Base-by-base conservation (phyloP, 306 rosid genomes). In the Albizia julibrissin region DNA sequence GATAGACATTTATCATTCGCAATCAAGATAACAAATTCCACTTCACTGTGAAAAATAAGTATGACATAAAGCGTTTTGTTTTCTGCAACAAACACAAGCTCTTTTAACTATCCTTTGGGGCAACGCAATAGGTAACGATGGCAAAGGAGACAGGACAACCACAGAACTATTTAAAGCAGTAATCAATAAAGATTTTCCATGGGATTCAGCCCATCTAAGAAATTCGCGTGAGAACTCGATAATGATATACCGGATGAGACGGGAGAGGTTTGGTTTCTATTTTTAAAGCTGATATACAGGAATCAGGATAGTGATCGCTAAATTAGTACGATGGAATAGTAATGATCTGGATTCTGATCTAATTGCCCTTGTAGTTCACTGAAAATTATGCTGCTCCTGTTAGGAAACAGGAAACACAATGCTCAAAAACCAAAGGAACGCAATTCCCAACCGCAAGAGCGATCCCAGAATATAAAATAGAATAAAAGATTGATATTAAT, bases 21-120 rank as follows among this genome's bases (percentile, higher is more conserved):
- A 46, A 46, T 26, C 76, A 72, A 54, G 44, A 22, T 9, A 24
- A 68, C 78, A 75, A 80, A 75, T 58, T 69, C 18, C 40, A 59
- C 8, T 43, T 14, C 62, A 80, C 15, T 26, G 64, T 1, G 59
- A 52, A 22, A 64, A 77, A 44, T 44, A 44, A 71, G 22, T 6
- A 71, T 26, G 75, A 71, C 39, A 31, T 29, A 18, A 73, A 31
- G 66, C 43, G 5, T 18, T 74, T 52, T 37, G 14, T 13, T 75
- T 58, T 37, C 39, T 14, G 69, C 39, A 33, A 75, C 69, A 58
- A 75, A 54, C 54, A 56, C 68, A 19, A 12, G 67, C 26, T 56
- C 52, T 75, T 33, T 75, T 39, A 24, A 59, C 52, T 1, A 34
- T 75, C 37, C 46, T 31, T 74, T 34, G 68, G 37, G 40, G 49